Evolutionary conservation across 257 asterid genomes (phyloP).

Genomic region (Perilla frutescens): DNA sequence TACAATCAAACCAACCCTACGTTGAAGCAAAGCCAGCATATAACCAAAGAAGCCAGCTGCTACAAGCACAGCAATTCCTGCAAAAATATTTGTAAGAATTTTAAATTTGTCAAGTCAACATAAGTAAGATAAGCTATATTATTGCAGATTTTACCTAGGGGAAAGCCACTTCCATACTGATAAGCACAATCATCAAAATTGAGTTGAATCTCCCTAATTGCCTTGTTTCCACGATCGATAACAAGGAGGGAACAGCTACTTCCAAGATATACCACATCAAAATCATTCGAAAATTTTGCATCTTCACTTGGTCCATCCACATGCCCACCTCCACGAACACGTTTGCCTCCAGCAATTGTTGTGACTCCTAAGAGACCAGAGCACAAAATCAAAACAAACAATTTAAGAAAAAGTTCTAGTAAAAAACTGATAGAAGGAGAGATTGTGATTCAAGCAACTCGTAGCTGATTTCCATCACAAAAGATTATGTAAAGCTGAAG

Average conservation of each 20-base stretch:
- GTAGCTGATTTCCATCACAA: neutral
- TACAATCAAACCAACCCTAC: conserved; percentile 63
- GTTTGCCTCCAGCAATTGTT: conserved; percentile 97
- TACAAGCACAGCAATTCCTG: conserved; percentile 82
- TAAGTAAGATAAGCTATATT: conserved; percentile 1
- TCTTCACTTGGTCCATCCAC: conserved; percentile 98
- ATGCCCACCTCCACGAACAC: conserved; percentile 84
- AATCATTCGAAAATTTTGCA: conserved; percentile 92
- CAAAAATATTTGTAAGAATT: conserved; percentile 24
- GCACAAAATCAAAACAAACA: conserved; percentile 4
- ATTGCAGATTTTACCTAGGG: conserved; percentile 60
- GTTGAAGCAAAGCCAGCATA: conserved; percentile 88
- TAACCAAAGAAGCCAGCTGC: conserved; percentile 97
- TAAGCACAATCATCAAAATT: conserved; percentile 95
- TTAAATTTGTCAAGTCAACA: neutral
- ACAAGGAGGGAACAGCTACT: conserved; percentile 98
- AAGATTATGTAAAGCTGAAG: neutral
- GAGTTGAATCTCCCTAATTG: conserved; percentile 93
- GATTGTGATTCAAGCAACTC: neutral
- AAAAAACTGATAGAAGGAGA: neutral
- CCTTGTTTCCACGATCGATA: conserved; percentile 92
- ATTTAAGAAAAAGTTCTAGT: neutral
- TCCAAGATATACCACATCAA: conserved; percentile 91
- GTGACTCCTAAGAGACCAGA: conserved; percentile 65
- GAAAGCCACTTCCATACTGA: conserved; percentile 95